Evolutionary conservation across 805 yeast genomes (phyloP), one percentile per base, ranked within the genome.

Genomic region (Ogataea minuta): DNA sequence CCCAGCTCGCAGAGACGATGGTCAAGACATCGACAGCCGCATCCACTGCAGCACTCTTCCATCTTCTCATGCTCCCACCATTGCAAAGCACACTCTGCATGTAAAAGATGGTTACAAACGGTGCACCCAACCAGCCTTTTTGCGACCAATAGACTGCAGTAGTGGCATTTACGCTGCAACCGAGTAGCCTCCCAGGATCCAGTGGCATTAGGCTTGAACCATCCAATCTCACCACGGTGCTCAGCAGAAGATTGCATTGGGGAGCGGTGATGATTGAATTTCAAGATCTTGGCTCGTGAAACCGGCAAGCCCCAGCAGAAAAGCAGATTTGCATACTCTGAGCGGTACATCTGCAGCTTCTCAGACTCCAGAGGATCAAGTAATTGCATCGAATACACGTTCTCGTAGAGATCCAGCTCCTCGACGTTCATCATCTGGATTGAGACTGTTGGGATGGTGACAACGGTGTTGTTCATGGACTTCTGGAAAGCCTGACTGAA

Each of bases 271-370:
- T 71, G 73, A 52, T 82, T 83, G 65, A 77, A 76, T 61, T 90
- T 88, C 40, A 87, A 59, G 9, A 90, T 74, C 53, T 90, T 90
- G 20, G 86, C 78, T 29, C 96, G 63, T 47, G 81, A 77, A n/a
- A 84, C 72, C 0, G 89, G 84, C 13, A 89, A 67, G 0, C 93
- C 95, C 97, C 97, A 91, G 23, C 74, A 61, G 53, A 76, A 85
- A 10, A 90, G 66, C 55, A 90, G 71, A 13, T 81, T 75, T 0
- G 96, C 89, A 59, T 91, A 90, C 49, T 80, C 82, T 14, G 74
- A 70, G 27, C 96, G 60, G 55, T 77, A 74, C 39, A 53, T 34
- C 28, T 55, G 58, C 31, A 75, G 59, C 33, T 66, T 67, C 2
- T 56, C 54, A 7, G 51, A 52, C 31, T 70, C 67, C 8, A 66